phyloP scores from a whole-genome alignment of 108 stramenopile species.

The Discostella pseudostelligera region DNA sequence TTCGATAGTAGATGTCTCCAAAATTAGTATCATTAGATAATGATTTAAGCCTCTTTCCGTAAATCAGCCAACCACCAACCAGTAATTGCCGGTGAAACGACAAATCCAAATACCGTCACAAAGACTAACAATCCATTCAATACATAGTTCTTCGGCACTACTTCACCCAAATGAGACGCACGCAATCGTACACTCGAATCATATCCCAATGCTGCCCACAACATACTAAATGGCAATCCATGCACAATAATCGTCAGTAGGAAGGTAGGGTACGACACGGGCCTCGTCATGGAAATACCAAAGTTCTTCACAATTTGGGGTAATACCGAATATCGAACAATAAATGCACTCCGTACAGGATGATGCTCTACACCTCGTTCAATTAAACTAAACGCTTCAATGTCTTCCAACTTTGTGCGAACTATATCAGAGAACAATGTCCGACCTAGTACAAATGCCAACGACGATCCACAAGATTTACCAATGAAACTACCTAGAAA shows the following conservation, averaged over 20 bases:
- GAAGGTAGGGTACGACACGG: conserved; percentile 35
- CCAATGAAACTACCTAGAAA: conserved; percentile 28
- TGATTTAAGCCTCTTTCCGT: conserved; percentile 1
- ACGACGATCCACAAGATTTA: conserved; percentile 34
- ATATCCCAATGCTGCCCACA: conserved; percentile 43
- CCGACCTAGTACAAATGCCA: conserved; percentile 37
- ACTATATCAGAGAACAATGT: conserved; percentile 21
- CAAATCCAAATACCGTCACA: conserved; percentile 46
- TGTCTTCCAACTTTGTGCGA: conserved; percentile 4
- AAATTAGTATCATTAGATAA: no score
- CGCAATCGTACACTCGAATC: conserved; percentile 35
- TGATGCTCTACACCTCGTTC: conserved; percentile 15
- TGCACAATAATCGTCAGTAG: conserved; percentile 27
- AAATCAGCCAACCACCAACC: conserved; percentile 43
- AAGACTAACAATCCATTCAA: conserved; percentile 29
- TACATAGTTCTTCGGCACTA: conserved; percentile 11
- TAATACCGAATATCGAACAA: conserved; percentile 41
- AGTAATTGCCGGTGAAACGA: conserved; percentile 37
- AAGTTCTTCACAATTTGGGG: conserved; percentile 45
- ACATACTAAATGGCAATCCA: conserved; percentile 37
- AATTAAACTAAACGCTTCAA: conserved; percentile 25
- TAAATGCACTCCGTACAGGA: conserved; percentile 29
- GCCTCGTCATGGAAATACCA: conserved; percentile 23
- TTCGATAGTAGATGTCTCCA: no score
- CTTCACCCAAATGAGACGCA: conserved; percentile 14